phyloP scores from a whole-genome alignment of 345 rosid species.

The Populus euphratica region DNA sequence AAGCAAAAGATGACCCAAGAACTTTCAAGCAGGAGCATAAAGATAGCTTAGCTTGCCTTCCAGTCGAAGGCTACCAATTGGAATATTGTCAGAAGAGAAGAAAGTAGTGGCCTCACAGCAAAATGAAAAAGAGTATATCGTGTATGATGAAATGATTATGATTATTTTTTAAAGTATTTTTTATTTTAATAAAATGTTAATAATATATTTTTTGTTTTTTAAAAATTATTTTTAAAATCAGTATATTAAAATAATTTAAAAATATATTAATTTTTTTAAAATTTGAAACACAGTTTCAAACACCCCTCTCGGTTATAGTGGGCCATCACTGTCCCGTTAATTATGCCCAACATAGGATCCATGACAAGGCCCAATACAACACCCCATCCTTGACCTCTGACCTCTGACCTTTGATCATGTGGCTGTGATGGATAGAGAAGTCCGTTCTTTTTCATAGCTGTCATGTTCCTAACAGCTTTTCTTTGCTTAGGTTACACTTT shows the following conservation, averaged over 20 bases:
- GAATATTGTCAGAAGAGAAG: background rate
- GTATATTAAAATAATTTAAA: too few relatives aligned
- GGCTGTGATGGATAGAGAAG: background rate
- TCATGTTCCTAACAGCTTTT: background rate
- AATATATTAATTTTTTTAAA: too few relatives aligned
- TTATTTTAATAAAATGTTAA: too few relatives aligned
- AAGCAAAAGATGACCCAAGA: background rate
- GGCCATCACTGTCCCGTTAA: background rate
- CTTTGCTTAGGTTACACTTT: background rate
- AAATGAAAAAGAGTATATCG: too few relatives aligned
- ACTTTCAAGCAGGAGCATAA: background rate
- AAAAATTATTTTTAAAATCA: too few relatives aligned
- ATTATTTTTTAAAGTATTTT: too few relatives aligned
- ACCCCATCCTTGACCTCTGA: background rate
- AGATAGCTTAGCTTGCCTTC: background rate
- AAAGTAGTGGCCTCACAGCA: background rate
- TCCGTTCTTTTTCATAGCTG: constrained; percentile 16
- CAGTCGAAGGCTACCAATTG: background rate
- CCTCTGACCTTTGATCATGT: too few relatives aligned
- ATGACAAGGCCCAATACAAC: background rate
- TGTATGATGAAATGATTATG: too few relatives aligned
- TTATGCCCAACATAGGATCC: background rate
- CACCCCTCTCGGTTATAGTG: too few relatives aligned
- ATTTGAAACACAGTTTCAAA: too few relatives aligned
- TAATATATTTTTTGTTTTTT: too few relatives aligned